A percentile compares a stretch with the other conserved stretches of the same genome.
These are phyloP conservation scores for Albugo candida DNA, from an alignment of 352 stramenopile species.

Conservation along the genomic window DNA sequence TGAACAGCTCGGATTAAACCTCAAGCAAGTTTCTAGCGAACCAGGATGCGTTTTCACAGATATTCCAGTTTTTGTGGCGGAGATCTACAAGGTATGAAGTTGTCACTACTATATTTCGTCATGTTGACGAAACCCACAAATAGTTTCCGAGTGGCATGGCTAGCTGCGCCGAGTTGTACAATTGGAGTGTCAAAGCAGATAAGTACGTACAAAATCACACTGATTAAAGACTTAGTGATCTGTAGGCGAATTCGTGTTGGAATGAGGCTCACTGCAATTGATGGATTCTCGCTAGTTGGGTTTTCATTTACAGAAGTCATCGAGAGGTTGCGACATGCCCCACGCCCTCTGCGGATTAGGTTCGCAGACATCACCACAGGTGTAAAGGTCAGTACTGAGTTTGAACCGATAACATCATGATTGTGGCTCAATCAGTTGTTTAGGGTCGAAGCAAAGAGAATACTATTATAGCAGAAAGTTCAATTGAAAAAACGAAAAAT, in stretches of 20 bases:
- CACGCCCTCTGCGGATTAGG: conserved; percentile 53
- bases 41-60: conserved; percentile 52
- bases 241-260: conserved; percentile 38
- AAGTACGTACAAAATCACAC: conserved; percentile 17
- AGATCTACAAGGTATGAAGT: conserved; percentile 55
- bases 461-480: conserved; percentile 16
- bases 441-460: conserved; percentile 43
- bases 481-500: conserved; percentile 36
- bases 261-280: conserved; percentile 72
- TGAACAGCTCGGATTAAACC: conserved; percentile 54
- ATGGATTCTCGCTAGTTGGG: conserved; percentile 45
- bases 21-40: conserved; percentile 62
- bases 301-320: conserved; percentile 68
- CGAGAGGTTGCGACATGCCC: conserved; percentile 42
- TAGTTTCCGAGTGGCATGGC: conserved; percentile 60
- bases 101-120: conserved; percentile 1
- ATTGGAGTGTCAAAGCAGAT: conserved; percentile 77
- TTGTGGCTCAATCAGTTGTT: not conserved
- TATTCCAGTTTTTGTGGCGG: conserved; percentile 52
- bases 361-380: conserved; percentile 66
- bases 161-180: conserved; percentile 76
- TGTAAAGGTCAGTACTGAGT: conserved; percentile 31
- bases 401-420: conserved; percentile 3
- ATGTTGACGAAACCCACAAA: not conserved
- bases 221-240: not conserved